Percentiles rank a stretch among this genome's conserved stretches.
Evolutionary conservation across 2,329 filamentous ascomycete genomes (phyloP).

Genomic region (Salinomyces thailandicus): DNA sequence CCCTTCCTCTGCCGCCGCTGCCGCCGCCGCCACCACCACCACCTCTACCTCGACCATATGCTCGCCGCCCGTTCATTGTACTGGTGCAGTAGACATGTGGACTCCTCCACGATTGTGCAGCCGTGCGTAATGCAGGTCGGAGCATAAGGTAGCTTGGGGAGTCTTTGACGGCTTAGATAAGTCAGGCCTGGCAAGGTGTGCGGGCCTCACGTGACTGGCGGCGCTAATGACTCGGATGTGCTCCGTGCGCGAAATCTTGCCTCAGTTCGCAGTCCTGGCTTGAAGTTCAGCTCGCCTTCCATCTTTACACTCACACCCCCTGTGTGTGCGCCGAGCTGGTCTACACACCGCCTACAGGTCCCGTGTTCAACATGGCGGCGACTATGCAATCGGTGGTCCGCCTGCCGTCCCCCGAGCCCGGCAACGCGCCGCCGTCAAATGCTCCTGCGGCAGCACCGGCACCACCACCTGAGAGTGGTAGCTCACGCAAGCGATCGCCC

Average conservation of each 20-base stretch:
- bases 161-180: too few relatives aligned
- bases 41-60: constrained; percentile 4
- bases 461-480: constrained; percentile 6
- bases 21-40: constrained; percentile 2
- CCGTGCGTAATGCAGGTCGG: too few relatives aligned
- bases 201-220: neutral
- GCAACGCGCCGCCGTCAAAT: constrained; percentile 6
- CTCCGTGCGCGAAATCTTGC: neutral
- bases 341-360: too few relatives aligned
- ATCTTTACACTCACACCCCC: neutral
- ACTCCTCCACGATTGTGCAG: too few relatives aligned
- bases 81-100: too few relatives aligned
- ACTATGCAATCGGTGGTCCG: constrained; percentile 18
- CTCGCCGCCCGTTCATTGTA: constrained; percentile 21
- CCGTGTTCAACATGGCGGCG: constrained; percentile 17
- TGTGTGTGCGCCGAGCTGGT: too few relatives aligned
- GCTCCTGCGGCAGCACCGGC: too few relatives aligned
- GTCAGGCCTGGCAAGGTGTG: too few relatives aligned
- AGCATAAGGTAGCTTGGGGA: too few relatives aligned
- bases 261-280: neutral
- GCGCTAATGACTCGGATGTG: neutral
- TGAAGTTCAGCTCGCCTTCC: neutral
- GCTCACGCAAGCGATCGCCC: constrained; percentile 24
- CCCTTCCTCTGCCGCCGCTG: neutral
- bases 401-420: constrained; percentile 19